Conservation (phyloP, 176 grass and related monocot genomes). For the Lolium multiflorum region DNA sequence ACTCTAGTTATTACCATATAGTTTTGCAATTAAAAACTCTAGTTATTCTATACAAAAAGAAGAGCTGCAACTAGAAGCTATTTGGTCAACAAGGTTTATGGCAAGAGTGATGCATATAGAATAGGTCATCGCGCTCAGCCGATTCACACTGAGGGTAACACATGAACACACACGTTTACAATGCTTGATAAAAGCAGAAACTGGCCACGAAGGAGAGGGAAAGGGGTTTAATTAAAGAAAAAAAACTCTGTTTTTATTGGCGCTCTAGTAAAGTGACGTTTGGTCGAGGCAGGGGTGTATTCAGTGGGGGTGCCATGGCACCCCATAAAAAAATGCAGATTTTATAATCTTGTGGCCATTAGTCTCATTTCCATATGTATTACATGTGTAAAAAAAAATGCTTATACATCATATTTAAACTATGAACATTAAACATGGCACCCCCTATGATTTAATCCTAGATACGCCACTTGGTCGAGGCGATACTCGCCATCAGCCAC, state of each 20-base stretch:
- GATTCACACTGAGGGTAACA: background rate
- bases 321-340: background rate
- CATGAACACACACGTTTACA: conserved; percentile 34
- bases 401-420: no score
- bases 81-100: background rate
- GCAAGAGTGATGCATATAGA: background rate
- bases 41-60: no score
- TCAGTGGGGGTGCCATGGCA: no score
- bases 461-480: background rate
- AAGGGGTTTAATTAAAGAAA: background rate
- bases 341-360: no score
- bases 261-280: background rate
- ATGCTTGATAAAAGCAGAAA: background rate
- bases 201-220: background rate
- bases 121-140: background rate
- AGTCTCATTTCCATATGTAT: no score
- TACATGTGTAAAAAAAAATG: no score
- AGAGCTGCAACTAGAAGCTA: background rate
- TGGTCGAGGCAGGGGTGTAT: no score
- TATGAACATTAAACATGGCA: no score
- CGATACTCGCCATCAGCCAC: conserved; percentile 28
- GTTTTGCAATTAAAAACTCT: no score
- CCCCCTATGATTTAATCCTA: no score
- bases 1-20: no score
- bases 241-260: background rate